These are phyloP conservation scores for Penstemon barbatus DNA, from an alignment of 257 asterid species.

Conservation along the genomic window DNA sequence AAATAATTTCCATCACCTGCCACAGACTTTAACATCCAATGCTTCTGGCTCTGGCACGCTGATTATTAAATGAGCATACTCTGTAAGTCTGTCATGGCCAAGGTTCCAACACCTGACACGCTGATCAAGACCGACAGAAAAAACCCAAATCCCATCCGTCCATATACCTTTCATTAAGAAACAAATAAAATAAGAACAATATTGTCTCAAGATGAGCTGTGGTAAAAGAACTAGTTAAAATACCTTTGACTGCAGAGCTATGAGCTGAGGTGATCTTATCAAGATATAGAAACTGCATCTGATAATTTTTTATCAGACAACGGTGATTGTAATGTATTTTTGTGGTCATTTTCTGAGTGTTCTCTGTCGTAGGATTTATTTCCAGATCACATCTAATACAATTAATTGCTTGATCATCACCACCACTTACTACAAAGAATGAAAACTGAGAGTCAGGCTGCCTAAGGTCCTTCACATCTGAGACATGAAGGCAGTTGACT, in stretches of 20 bases:
- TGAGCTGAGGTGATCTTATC: constrained; percentile 80
- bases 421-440: constrained; percentile 76
- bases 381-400: constrained; percentile 61
- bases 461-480: constrained; percentile 40
- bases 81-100: constrained; percentile 48
- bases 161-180: constrained; percentile 60
- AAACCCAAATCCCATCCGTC: constrained; percentile 92
- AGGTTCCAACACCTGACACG: constrained; percentile 85
- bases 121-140: constrained; percentile 93
- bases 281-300: constrained; percentile 43
- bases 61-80: constrained; percentile 59
- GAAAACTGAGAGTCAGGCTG: constrained; percentile 40
- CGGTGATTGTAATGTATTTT: constrained; percentile 23
- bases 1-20: constrained; percentile 45
- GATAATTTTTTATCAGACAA: constrained; percentile 46
- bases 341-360: constrained; percentile 27
- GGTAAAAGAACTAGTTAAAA: not conserved
- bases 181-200: constrained; percentile 15
- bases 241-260: constrained; percentile 93
- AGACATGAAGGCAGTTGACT: constrained; percentile 77
- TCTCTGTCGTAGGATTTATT: constrained; percentile 32
- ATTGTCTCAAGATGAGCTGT: not conserved
- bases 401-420: constrained; percentile 90
- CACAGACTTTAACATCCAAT: constrained; percentile 62
- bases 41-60: constrained; percentile 98